Percentiles rank a stretch among this genome's conserved stretches.
phyloP scores from a whole-genome alignment of 2,329 filamentous ascomycete genomes.

The Cladophialophora bantiana region DNA sequence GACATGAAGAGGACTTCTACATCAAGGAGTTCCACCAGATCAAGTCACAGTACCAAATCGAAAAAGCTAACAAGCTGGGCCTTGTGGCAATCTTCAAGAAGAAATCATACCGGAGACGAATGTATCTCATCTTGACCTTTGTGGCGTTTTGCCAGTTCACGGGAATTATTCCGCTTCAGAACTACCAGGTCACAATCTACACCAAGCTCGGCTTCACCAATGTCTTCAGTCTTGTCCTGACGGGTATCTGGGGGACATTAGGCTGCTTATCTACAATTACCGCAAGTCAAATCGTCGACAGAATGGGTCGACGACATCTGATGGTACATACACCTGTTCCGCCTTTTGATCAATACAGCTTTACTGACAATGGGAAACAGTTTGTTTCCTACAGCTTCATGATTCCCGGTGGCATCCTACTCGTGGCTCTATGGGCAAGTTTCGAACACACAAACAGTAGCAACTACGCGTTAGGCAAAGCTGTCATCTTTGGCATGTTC shows the following conservation, averaged over 20 bases:
- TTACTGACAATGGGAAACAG: constrained; percentile 52
- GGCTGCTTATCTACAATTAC: constrained; percentile 79
- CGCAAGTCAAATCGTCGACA: constrained; percentile 60
- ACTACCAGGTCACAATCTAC: constrained; percentile 78
- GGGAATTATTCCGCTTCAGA: constrained; percentile 86
- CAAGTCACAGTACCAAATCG: constrained; percentile 18
- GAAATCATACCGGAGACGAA: constrained; percentile 10
- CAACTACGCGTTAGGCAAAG: constrained; percentile 6
- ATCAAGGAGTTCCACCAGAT: constrained; percentile 22
- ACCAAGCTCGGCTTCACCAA: constrained; percentile 61
- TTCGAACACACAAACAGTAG: constrained; percentile 10
- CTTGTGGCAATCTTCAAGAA: constrained; percentile 15
- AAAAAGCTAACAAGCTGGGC: constrained; percentile 9
- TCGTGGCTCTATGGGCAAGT: constrained; percentile 14
- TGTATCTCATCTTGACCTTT: constrained; percentile 14
- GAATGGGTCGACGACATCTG: constrained; percentile 66
- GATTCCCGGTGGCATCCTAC: constrained; percentile 8
- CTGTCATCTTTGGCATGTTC: constrained; percentile 20
- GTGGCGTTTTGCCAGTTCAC: constrained; percentile 13
- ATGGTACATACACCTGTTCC: constrained; percentile 56
- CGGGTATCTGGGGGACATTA: constrained; percentile 87
- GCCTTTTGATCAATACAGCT: constrained; percentile 64
- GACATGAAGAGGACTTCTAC: constrained; percentile 17
- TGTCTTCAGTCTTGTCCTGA: constrained; percentile 65
- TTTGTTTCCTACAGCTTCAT: constrained; percentile 15